phyloP scores from a whole-genome alignment of 305 asterid genomes.

The Fraxinus nigra region DNA sequence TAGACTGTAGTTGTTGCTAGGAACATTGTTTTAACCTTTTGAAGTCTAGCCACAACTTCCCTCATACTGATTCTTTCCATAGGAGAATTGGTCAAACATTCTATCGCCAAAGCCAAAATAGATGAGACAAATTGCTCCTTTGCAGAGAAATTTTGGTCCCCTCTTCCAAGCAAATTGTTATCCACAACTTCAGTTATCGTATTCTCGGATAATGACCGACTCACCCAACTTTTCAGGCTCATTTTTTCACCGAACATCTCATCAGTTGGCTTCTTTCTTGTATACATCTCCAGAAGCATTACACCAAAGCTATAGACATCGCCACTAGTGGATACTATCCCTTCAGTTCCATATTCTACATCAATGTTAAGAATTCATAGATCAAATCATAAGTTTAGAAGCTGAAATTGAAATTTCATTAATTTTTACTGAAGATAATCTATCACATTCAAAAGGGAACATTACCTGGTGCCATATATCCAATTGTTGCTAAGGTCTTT shows the following conservation, averaged over 20 bases:
- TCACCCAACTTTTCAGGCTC: not conserved
- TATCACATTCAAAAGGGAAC: not conserved
- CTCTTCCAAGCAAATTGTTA: not conserved
- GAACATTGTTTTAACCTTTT: not conserved
- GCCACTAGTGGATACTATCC: not conserved
- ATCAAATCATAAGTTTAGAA: not conserved
- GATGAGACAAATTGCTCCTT: slow-evolving; percentile 1
- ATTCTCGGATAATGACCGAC: not conserved
- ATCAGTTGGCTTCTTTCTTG: not conserved
- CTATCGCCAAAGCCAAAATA: not conserved
- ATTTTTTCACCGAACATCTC: not conserved
- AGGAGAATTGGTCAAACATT: not conserved
- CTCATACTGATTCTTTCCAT: slow-evolving; percentile 9
- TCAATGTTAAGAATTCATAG: not conserved
- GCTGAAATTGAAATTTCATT: not conserved
- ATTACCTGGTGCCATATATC: not conserved
- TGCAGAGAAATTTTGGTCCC: not conserved
- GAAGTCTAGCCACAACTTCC: slow-evolving; percentile 15
- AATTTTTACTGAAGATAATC: not conserved
- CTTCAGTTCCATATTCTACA: not conserved
- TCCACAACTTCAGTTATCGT: not conserved
- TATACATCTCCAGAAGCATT: not conserved
- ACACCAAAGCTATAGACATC: not conserved
- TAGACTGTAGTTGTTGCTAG: not conserved
- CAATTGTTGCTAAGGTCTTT: not conserved